Evolutionary conservation across 176 grass and related monocot genomes (phyloP).

Genomic region (Musa beccarii): DNA sequence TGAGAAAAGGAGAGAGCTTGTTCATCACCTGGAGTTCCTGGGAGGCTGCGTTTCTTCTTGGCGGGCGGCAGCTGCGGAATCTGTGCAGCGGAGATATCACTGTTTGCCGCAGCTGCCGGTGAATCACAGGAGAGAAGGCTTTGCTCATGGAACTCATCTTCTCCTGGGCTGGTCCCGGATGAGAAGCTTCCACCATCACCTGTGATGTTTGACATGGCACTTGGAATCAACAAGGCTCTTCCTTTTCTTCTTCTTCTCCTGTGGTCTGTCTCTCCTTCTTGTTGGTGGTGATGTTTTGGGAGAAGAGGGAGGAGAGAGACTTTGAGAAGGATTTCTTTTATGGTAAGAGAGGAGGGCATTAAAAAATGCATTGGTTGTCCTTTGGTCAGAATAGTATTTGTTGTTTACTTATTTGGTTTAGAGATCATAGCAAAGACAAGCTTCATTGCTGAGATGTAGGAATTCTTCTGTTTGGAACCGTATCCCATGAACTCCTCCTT

Average conservation of each 20-base stretch:
- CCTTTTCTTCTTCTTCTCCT: background rate
- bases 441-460: background rate
- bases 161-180: slow-evolving; percentile 24
- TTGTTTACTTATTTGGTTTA: background rate
- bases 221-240: background rate
- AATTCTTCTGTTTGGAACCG: background rate
- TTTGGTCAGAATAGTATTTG: background rate
- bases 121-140: slow-evolving; percentile 12
- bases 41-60: slow-evolving; percentile 77
- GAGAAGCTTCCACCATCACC: slow-evolving; percentile 40
- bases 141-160: slow-evolving; percentile 30
- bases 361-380: background rate
- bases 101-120: background rate
- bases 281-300: background rate
- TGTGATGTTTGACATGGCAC: slow-evolving; percentile 35
- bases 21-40: slow-evolving; percentile 76
- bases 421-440: background rate
- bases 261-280: background rate
- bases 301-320: background rate
- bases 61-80: slow-evolving; percentile 4
- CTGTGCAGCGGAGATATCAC: slow-evolving; percentile 1
- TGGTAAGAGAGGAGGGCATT: background rate
- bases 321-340: background rate
- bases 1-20: background rate
- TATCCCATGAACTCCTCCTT: too few species aligned